These are phyloP conservation scores for Musa schizocarpa DNA, from an alignment of 176 grass and related monocot genomes.

Conservation along the genomic window DNA sequence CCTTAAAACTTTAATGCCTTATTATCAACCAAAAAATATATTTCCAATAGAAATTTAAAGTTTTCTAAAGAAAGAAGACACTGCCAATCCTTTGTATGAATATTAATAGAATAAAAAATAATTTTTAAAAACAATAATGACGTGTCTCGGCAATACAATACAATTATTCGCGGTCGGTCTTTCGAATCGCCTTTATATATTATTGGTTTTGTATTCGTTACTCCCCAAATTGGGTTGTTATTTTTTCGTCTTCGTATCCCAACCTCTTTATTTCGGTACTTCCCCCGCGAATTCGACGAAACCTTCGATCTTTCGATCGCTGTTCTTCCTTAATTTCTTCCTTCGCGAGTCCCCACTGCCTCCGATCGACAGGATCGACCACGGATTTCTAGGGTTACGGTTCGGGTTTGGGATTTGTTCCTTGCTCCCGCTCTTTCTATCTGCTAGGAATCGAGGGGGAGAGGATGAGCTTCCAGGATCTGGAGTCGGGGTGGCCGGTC, in stretches of 20 bases:
- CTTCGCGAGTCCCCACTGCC: no score
- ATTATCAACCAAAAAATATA: no score
- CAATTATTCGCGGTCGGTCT: not conserved
- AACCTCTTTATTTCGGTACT: not conserved
- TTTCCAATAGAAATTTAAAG: no score
- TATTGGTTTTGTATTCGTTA: not conserved
- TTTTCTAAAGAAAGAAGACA: no score
- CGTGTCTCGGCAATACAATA: not conserved
- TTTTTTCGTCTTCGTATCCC: no score
- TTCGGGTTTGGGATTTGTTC: not conserved
- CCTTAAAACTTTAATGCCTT: no score
- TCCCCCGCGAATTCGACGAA: not conserved
- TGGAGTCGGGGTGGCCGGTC: conserved; percentile 53
- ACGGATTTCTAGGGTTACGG: not conserved
- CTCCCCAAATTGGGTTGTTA: no score
- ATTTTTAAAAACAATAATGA: no score
- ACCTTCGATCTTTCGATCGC: not conserved
- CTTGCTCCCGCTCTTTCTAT: not conserved
- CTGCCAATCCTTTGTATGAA: no score
- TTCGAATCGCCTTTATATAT: not conserved
- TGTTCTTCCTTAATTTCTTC: not conserved
- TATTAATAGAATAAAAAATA: no score
- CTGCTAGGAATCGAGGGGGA: not conserved
- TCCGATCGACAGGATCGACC: not conserved
- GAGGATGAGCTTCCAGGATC: conserved; percentile 94